Percentiles rank a stretch among this genome's conserved stretches.
These are phyloP conservation scores for Phycomyces blakesleeanus DNA, from an alignment of 192 early-diverging fungal genomes.

Conservation along the genomic window DNA sequence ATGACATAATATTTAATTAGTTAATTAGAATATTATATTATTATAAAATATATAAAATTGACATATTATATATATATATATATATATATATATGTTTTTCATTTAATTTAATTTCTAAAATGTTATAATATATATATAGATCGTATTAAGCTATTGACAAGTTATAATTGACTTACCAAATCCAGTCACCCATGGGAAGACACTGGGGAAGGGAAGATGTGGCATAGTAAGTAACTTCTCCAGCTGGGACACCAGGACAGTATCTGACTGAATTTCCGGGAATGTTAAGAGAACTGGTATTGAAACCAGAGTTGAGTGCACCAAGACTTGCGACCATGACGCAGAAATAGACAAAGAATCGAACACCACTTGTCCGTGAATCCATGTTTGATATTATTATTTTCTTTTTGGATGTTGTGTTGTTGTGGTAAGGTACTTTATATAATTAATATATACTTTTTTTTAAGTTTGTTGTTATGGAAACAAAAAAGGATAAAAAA, in stretches of 20 bases:
- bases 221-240: conserved; percentile 24
- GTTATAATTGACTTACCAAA: too few relatives aligned
- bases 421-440: too few relatives aligned
- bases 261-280: conserved; percentile 54
- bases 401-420: too few relatives aligned
- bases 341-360: conserved; percentile 32
- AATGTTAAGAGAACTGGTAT: conserved; percentile 47
- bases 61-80: background rate
- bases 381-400: conserved; percentile 18
- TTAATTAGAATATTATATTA: background rate
- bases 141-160: too few relatives aligned
- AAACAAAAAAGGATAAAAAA: too few relatives aligned
- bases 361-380: conserved; percentile 14
- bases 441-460: background rate
- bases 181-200: conserved; percentile 34
- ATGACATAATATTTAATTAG: background rate
- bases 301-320: conserved; percentile 34
- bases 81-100: background rate
- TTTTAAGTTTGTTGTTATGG: too few relatives aligned
- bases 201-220: conserved; percentile 30
- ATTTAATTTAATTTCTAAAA: too few relatives aligned
- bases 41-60: background rate
- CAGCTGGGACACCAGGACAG: conserved; percentile 39
- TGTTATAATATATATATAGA: conserved; percentile 9
- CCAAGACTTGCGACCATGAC: conserved; percentile 26